Evolutionary conservation across 2,329 filamentous ascomycete genomes (phyloP).

Genomic region (Akanthomyces muscarius): DNA sequence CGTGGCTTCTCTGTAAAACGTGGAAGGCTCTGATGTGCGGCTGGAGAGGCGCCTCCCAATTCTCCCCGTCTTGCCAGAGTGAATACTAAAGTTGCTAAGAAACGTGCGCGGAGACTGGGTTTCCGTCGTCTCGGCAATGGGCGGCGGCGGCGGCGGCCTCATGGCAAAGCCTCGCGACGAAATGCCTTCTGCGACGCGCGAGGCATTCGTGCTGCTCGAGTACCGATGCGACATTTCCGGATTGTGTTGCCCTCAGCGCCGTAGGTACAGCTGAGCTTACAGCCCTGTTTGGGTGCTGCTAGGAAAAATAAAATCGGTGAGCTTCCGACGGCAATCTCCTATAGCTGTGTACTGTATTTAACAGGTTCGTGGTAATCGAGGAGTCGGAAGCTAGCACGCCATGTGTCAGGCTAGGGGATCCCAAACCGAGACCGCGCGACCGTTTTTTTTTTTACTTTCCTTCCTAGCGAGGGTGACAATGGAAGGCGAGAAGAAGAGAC

Average conservation of each 20-base stretch:
- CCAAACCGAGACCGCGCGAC: background rate
- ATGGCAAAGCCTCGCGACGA: background rate
- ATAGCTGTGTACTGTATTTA: background rate
- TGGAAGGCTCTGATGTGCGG: slow-evolving; percentile 25
- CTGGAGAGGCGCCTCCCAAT: slow-evolving; percentile 17
- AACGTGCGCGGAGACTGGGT: background rate
- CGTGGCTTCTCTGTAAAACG: slow-evolving; percentile 40
- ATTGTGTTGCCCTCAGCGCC: background rate
- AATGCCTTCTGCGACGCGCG: slow-evolving; percentile 3
- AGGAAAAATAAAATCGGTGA: background rate
- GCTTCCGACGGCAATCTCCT: background rate
- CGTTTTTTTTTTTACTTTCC: background rate
- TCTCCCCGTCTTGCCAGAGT: background rate
- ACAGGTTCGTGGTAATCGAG: background rate
- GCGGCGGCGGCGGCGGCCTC: too few relatives aligned
- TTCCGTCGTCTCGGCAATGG: background rate
- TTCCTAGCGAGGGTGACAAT: too few relatives aligned
- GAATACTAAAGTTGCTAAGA: background rate
- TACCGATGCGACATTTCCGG: slow-evolving; percentile 7
- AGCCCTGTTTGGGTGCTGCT: background rate
- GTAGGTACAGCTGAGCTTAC: background rate
- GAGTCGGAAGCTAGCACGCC: background rate
- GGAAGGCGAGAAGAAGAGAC: background rate
- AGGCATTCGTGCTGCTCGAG: slow-evolving; percentile 12
- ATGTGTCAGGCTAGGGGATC: background rate